Evolutionary conservation across 805 yeast species (phyloP), one percentile per base, ranked within the genome.

Genomic region (Yamadazyma paraphyllophila): DNA sequence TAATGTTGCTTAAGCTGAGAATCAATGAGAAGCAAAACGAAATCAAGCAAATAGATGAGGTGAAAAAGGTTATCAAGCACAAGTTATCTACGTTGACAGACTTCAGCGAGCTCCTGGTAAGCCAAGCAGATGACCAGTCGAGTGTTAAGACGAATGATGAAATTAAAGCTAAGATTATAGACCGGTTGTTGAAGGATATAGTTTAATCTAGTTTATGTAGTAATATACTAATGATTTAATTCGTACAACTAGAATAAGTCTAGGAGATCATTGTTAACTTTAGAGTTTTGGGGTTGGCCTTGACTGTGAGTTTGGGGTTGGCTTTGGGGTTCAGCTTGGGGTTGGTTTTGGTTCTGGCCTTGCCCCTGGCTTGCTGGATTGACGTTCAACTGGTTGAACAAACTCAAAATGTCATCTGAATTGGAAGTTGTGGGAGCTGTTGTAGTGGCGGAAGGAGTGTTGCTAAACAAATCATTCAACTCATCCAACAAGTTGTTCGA

Each of bases 1-100:
- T 90, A 36, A 73, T 88, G 73, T 70, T 85, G 44, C 66, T 88
- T 60, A 81, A 78, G 55, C 83, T 80, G 43, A 90, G 86, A 58
- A 78, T 92, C 29, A 86, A 79, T 41, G 71, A 75, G 36, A 85
- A 85, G 55, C 71, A 73, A 41, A 58, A 63, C 4, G 85, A 83
- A 49, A 83, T 85, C 7, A 61, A 58, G 4, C 55, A 57, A 27
- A 76, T 80, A 11, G 73, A 75, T 31, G 56, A 51, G 12, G 73
- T 74, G 3, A 67, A 75, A 40, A 43, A 51, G 7, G 67, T 63
- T 2, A 68, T 79, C 14, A 76, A 71, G 47, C 48, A 48, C 4
- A 66, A 66, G 45, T 63, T 80, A 5, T 39, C 49, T 27, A 49
- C 41, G 2, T 57, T 69, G 49, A 38, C 51, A 3, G 48, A 56